Conservation (phyloP, 768 basidiomycete genomes). For the Tricholoma terreum region DNA sequence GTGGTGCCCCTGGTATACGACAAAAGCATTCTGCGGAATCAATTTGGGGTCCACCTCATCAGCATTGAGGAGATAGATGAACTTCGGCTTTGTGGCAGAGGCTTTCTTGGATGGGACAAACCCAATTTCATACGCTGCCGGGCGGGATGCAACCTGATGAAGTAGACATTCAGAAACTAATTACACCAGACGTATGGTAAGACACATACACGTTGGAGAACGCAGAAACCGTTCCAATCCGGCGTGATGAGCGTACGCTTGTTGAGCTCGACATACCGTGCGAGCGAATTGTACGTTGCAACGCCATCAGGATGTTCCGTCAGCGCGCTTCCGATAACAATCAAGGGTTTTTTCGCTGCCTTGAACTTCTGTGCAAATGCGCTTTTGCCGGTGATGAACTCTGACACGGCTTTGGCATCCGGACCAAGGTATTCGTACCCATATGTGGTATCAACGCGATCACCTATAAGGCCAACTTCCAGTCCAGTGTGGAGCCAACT, state of each 20-base stretch:
- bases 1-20: too few species aligned
- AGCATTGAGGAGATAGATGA: slow-evolving; percentile 94
- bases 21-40: slow-evolving; percentile 90
- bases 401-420: slow-evolving; percentile 68
- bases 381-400: slow-evolving; percentile 76
- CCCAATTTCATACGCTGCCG: slow-evolving; percentile 93
- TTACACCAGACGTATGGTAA: background rate
- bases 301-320: slow-evolving; percentile 83
- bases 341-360: slow-evolving; percentile 84
- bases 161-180: background rate
- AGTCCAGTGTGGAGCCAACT: slow-evolving; percentile 86
- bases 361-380: slow-evolving; percentile 85
- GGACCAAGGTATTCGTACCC: slow-evolving; percentile 89
- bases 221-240: slow-evolving; percentile 94
- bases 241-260: slow-evolving; percentile 72
- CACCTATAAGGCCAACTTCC: slow-evolving; percentile 88
- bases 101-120: slow-evolving; percentile 86
- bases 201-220: slow-evolving; percentile 80
- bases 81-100: slow-evolving; percentile 77
- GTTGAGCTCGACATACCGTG: slow-evolving; percentile 79
- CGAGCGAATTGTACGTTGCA: slow-evolving; percentile 70
- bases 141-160: slow-evolving; percentile 78
- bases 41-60: slow-evolving; percentile 88
- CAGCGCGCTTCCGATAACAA: slow-evolving; percentile 88
- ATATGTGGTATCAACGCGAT: slow-evolving; percentile 87